Evolutionary conservation across 1,284 basidiomycete genomes (phyloP), one percentile per base, ranked within the genome.

Genomic region (Puccinia triticina): DNA sequence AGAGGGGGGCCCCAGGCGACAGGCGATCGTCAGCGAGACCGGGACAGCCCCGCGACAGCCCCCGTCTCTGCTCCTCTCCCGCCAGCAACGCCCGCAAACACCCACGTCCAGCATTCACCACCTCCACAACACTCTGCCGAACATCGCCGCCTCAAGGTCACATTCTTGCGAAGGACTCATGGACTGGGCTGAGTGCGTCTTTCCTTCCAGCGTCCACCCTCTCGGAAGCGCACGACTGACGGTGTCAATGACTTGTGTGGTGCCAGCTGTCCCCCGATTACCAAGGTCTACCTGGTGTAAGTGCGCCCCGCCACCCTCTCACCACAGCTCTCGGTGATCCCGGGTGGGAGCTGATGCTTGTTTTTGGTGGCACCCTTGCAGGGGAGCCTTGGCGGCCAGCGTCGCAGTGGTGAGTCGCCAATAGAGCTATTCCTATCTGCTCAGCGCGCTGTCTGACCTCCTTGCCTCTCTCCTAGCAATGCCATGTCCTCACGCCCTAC

Each of bases 131-230:
- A n/a, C n/a, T n/a, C n/a, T n/a, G n/a, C n/a, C n/a, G n/a, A n/a
- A n/a, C n/a, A n/a, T n/a, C n/a, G n/a, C 18, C 48, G 5, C 18
- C 48, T 50, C 48, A 50, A n/a, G n/a, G n/a, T n/a, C n/a, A n/a
- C n/a, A n/a, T n/a, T n/a, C n/a, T n/a, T n/a, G n/a, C n/a, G n/a
- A 50, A 50, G 18, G 3, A 16, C 23, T 66, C n/a, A 82, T 82
- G 79, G 79, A 82, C 75, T 82, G 79, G 79, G 79, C 79, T 23
- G 79, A 82, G 79, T 82, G 71, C 57, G 12, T 0, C 43, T 43
- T 61, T n/a, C 29, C 12, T 3, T 29, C 21, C 14, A 4, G 10
- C 34, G 26, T 55, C 32, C n/a, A 12, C 21, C 16, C 7, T 40
- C 11, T 12, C 37, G 37, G 40, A 43, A 59, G 50, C 50, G 21